Percentiles rank a stretch among this genome's conserved stretches.
phyloP scores from a whole-genome alignment of 148 eudicot species.

The Silene uniflora region DNA sequence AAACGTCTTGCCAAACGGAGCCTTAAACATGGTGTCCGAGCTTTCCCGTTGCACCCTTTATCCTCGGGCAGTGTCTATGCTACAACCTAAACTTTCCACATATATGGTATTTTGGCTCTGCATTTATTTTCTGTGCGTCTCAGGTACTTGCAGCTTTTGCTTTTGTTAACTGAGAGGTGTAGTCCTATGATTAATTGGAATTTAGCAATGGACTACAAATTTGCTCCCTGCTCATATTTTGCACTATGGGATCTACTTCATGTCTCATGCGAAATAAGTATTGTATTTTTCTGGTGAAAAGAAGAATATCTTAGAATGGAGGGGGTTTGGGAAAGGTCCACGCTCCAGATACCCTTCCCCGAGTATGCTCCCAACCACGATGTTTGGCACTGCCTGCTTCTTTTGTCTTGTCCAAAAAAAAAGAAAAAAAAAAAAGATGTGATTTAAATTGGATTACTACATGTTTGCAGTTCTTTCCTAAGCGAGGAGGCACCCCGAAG shows the following conservation, averaged over 20 bases:
- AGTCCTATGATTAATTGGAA: neutral
- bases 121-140: neutral
- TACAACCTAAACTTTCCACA: neutral
- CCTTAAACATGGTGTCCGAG: no score
- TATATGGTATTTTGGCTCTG: neutral
- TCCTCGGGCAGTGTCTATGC: neutral
- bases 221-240: no score
- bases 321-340: neutral
- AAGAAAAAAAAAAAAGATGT: no score
- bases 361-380: neutral
- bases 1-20: no score
- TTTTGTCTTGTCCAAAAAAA: neutral
- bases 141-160: neutral
- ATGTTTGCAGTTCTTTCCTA: slow-evolving; percentile 59
- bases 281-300: neutral
- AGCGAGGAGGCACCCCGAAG: slow-evolving; percentile 70
- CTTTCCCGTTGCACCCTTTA: neutral
- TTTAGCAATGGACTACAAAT: neutral
- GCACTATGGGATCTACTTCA: no score
- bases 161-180: neutral
- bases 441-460: neutral
- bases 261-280: neutral
- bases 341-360: neutral
- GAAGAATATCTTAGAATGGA: neutral
- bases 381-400: neutral